Evolutionary conservation across 495 filamentous ascomycete species (phyloP).

Genomic region (Durotheca rogersii): DNA sequence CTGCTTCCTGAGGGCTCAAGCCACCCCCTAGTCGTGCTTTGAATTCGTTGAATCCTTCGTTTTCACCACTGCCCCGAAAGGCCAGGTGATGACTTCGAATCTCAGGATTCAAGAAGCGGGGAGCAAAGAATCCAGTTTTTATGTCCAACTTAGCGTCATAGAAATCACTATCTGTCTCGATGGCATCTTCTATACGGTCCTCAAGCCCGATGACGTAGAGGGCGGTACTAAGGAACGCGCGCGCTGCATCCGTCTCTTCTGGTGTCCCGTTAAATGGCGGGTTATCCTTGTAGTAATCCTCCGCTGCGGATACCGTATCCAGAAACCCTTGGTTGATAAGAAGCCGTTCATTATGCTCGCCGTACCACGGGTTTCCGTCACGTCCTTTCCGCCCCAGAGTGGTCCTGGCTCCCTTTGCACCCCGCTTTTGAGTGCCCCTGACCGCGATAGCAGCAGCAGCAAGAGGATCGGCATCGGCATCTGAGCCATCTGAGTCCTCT

Average conservation of each 20-base stretch:
- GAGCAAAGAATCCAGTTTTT: background rate
- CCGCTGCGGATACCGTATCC: background rate
- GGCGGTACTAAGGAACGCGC: background rate
- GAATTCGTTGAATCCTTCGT: background rate
- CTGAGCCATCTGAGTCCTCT: background rate
- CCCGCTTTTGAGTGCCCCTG: too few species aligned
- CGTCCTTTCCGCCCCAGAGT: too few species aligned
- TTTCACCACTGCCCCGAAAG: background rate
- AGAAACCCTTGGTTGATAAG: background rate
- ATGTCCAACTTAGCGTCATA: background rate
- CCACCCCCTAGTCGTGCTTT: background rate
- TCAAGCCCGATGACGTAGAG: background rate
- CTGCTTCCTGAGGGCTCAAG: background rate
- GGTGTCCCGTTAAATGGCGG: background rate
- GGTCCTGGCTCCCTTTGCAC: too few species aligned
- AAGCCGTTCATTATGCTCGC: background rate
- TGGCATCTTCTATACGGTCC: background rate
- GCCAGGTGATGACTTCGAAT: background rate
- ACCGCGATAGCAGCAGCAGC: background rate
- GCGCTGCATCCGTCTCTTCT: background rate
- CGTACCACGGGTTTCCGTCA: background rate
- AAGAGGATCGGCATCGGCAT: background rate
- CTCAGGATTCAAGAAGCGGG: background rate
- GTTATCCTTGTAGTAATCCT: background rate
- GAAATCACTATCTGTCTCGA: background rate